Percentiles rank a stretch among this genome's conserved stretches.
These are phyloP conservation scores for Solanum hybrid DNA, from an alignment of 305 asterid genomes.

Conservation along the genomic window DNA sequence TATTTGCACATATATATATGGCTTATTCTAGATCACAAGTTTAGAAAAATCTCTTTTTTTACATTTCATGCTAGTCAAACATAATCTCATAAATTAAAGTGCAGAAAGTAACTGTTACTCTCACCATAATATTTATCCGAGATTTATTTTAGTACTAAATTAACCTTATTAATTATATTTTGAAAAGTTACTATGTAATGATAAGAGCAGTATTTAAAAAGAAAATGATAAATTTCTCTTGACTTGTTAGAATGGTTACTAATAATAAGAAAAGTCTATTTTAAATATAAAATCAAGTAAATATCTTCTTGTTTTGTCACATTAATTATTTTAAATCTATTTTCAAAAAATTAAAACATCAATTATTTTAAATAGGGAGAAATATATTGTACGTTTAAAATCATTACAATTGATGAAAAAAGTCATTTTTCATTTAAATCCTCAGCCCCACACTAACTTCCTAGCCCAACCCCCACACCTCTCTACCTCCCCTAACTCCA, in stretches of 20 bases:
- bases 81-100: neutral
- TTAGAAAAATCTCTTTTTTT: too few species aligned
- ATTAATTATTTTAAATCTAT: neutral
- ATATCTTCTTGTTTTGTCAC: neutral
- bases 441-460: neutral
- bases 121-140: neutral
- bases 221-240: neutral
- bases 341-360: neutral
- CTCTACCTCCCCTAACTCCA: neutral
- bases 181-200: neutral
- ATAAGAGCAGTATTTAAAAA: neutral
- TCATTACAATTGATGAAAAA: neutral
- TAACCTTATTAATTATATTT: neutral
- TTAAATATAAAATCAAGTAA: neutral
- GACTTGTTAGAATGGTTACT: neutral
- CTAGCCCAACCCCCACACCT: neutral
- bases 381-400: neutral
- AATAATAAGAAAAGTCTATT: neutral
- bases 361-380: neutral
- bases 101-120: neutral
- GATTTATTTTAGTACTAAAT: neutral
- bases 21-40: neutral
- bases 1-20: neutral
- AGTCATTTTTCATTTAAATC: neutral
- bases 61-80: neutral